phyloP scores from a whole-genome alignment of 2,329 filamentous ascomycete genomes.

The Fusarium avenaceum region DNA sequence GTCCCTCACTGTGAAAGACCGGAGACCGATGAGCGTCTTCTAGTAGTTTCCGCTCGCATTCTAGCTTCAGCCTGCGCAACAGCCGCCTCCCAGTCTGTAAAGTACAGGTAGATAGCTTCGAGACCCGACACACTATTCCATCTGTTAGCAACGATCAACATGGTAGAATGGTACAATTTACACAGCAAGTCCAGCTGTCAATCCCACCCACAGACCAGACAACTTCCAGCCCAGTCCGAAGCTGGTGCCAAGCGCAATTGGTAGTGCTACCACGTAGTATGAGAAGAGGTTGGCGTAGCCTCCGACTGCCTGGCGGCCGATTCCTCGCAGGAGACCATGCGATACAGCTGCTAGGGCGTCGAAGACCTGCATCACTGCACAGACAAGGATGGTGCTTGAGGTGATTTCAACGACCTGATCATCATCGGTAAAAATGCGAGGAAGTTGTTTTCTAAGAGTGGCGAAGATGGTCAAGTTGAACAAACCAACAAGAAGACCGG shows the following conservation, averaged over 20 bases:
- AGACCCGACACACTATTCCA: slow-evolving; percentile 33
- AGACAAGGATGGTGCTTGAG: slow-evolving; percentile 77
- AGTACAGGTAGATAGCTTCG: slow-evolving; percentile 38
- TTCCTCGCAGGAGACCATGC: slow-evolving; percentile 84
- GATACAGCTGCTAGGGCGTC: slow-evolving; percentile 82
- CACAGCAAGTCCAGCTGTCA: slow-evolving; percentile 77
- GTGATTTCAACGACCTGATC: slow-evolving; percentile 74
- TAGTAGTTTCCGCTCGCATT: slow-evolving; percentile 37
- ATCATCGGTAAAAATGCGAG: slow-evolving; percentile 79
- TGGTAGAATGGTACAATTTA: slow-evolving; percentile 52
- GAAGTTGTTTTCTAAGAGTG: slow-evolving; percentile 76
- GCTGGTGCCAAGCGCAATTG: slow-evolving; percentile 80
- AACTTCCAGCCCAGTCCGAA: slow-evolving; percentile 83
- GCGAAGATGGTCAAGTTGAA: slow-evolving; percentile 80
- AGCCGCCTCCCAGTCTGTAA: slow-evolving; percentile 43
- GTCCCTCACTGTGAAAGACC: background rate
- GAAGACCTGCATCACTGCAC: slow-evolving; percentile 89
- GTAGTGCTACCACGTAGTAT: slow-evolving; percentile 89
- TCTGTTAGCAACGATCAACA: background rate
- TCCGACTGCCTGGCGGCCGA: slow-evolving; percentile 87
- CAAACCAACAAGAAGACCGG: slow-evolving; percentile 75
- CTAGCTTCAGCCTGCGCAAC: slow-evolving; percentile 43
- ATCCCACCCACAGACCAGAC: slow-evolving; percentile 83
- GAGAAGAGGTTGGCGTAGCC: slow-evolving; percentile 86
- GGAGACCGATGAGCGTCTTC: slow-evolving; percentile 29